Evolutionary conservation across 2,329 filamentous ascomycete genomes (phyloP), one percentile per base, ranked within the genome.

Genomic region (Aspergillus melleus): DNA sequence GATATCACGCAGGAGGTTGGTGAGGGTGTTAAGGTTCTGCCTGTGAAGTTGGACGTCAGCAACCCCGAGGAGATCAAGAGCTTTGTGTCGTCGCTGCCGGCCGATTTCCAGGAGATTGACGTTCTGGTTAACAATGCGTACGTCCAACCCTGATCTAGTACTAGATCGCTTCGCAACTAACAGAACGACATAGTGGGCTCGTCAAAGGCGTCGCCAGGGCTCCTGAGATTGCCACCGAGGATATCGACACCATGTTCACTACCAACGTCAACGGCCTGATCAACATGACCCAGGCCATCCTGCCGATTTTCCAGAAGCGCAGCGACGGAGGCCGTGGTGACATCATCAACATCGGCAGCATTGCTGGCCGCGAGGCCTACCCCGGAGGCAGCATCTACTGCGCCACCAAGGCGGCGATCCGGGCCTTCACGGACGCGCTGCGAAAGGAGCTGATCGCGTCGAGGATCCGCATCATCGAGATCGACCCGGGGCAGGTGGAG

Each of bases 41-140:
- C 92, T 1, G 86, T 95, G 11, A 88, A 92, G 80, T 83, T 98
- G 55, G 95, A 99, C 75, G 89, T 99, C 57, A 93, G 90, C 80
- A 89, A 90, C 60, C 82, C 90, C 0, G 85, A 88, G 3, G 88
- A 95, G 72, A 84, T 98, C 4, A 83, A 83, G 55, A 79, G 78
- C 46, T 94, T 98, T 71, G 88, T 97, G 12, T 79, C 77, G 1
- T 84, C 81, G 46, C 77, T 98, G 68, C 93, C 94, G 0, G 86
- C 87, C 62, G 93, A 92, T 72, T 98, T 91, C 80, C 87, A 85
- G 74, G 87, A 92, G 26, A 90, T 98, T 65, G 86, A 98, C 74
- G 84, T 98, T 2, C 79, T 99, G 61, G 91, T 99, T 26, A 99
- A 99, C 80, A 98, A 98, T 82, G 94, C 94, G 91, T 96, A 77